Percentiles rank a stretch among this genome's conserved stretches.
phyloP scores from a whole-genome alignment of 805 yeast genomes.

The Saccharomycopsis sp. region DNA sequence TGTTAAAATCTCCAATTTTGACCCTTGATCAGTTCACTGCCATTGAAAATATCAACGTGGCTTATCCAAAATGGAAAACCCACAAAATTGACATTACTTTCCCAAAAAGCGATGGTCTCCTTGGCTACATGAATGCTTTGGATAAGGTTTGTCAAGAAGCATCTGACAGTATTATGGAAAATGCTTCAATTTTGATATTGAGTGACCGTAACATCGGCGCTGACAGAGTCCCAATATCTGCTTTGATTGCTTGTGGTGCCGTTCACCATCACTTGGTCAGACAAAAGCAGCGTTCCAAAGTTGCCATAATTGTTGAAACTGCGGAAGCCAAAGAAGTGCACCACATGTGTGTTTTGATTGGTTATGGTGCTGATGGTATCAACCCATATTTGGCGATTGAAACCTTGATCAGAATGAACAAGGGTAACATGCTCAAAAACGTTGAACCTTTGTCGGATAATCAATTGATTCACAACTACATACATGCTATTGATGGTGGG shows the following conservation, averaged over 20 bases:
- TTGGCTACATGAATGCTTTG: constrained; percentile 76
- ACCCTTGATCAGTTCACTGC: constrained; percentile 68
- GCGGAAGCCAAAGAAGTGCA: constrained; percentile 98
- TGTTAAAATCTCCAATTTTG: constrained; percentile 76
- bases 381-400: constrained; percentile 93
- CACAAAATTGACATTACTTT: constrained; percentile 83
- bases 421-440: constrained; percentile 60
- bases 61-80: constrained; percentile 81
- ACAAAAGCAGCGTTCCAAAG: constrained; percentile 92
- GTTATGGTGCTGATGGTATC: constrained; percentile 96
- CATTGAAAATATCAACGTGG: constrained; percentile 57
- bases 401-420: constrained; percentile 74
- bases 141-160: constrained; percentile 86
- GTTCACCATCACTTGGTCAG: constrained; percentile 94
- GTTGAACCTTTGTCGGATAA: constrained; percentile 43
- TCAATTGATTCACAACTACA: constrained; percentile 66
- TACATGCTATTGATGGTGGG: constrained; percentile 81
- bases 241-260: constrained; percentile 90
- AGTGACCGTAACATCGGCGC: constrained; percentile 59
- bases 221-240: constrained; percentile 69
- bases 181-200: constrained; percentile 65
- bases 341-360: constrained; percentile 87
- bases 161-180: constrained; percentile 68
- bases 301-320: constrained; percentile 83
- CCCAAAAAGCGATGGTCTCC: constrained; percentile 69